These are phyloP conservation scores for Cryptococcus sp. DNA, from an alignment of 1,284 basidiomycete species.

Conservation along the genomic window DNA sequence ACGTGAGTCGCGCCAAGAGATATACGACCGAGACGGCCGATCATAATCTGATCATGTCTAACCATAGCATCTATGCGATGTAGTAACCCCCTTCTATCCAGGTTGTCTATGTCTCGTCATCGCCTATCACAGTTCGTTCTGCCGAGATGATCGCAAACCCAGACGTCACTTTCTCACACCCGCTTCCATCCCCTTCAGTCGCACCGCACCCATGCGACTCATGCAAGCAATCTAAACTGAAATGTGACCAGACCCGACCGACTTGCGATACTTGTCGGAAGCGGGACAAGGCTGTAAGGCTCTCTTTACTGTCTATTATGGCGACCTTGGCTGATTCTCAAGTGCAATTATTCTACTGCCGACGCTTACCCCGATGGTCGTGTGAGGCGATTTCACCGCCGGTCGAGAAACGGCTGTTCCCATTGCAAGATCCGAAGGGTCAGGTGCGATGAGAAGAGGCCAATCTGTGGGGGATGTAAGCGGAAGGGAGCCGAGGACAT, in stretches of 20 bases:
- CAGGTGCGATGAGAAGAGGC: background rate
- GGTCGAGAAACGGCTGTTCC: background rate
- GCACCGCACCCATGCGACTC: background rate
- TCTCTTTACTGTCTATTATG: background rate
- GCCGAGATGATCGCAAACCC: too few relatives aligned
- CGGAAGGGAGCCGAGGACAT: background rate
- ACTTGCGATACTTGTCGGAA: background rate
- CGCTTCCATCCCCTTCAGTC: too few relatives aligned
- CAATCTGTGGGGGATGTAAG: background rate
- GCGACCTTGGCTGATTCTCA: background rate
- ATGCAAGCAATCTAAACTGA: background rate
- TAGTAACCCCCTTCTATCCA: too few relatives aligned
- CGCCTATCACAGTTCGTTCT: too few relatives aligned
- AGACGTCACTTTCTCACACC: too few relatives aligned
- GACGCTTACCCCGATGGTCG: background rate
- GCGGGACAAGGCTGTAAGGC: background rate
- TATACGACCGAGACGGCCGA: too few relatives aligned
- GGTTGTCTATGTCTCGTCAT: too few relatives aligned
- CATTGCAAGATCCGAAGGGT: background rate
- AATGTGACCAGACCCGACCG: background rate
- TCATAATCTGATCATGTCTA: too few relatives aligned
- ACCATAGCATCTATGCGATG: too few relatives aligned
- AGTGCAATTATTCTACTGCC: background rate
- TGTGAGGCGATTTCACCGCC: background rate
- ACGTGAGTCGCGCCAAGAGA: too few relatives aligned